phyloP scores from a whole-genome alignment of 495 filamentous ascomycete genomes.

The Annulohypoxylon nitens region DNA sequence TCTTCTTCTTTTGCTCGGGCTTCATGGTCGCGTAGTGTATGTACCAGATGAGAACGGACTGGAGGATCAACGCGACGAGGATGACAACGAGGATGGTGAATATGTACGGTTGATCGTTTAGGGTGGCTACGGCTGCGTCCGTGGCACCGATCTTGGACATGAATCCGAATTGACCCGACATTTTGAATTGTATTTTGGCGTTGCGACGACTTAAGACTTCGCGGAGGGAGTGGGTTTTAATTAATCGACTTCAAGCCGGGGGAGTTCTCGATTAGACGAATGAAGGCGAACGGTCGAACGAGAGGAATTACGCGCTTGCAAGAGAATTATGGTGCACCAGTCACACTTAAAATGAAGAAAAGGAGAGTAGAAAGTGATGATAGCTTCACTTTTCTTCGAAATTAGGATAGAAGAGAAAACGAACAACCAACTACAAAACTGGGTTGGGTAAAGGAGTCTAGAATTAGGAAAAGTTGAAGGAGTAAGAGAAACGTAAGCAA shows the following conservation, averaged over 20 bases:
- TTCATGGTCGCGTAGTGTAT: constrained; percentile 66
- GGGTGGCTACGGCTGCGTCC: constrained; percentile 61
- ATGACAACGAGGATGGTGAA: constrained; percentile 65
- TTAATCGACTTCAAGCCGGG: constrained; percentile 33
- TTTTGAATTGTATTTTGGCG: constrained; percentile 28
- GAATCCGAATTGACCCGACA: constrained; percentile 64
- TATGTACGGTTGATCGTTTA: constrained; percentile 66
- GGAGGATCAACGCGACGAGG: constrained; percentile 58
- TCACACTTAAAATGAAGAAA: constrained; percentile 44
- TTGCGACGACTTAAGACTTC: constrained; percentile 1
- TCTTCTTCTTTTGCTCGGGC: constrained; percentile 64
- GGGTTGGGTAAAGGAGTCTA: constrained; percentile 21
- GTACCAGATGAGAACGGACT: constrained; percentile 61
- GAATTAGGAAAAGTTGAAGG: constrained; percentile 22
- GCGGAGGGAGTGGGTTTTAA: not conserved
- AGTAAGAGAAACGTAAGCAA: constrained; percentile 35
- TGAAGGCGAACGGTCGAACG: constrained; percentile 22
- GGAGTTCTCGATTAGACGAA: constrained; percentile 28
- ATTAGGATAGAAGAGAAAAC: constrained; percentile 41
- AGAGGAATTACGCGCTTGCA: constrained; percentile 38
- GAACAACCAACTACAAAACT: constrained; percentile 15
- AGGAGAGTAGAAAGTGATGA: constrained; percentile 37
- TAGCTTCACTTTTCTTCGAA: constrained; percentile 43
- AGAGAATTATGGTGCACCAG: constrained; percentile 51
- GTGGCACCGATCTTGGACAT: constrained; percentile 63